These are phyloP conservation scores for Silene coronaria DNA, from an alignment of 179 eudicot species.

Conservation along the genomic window DNA sequence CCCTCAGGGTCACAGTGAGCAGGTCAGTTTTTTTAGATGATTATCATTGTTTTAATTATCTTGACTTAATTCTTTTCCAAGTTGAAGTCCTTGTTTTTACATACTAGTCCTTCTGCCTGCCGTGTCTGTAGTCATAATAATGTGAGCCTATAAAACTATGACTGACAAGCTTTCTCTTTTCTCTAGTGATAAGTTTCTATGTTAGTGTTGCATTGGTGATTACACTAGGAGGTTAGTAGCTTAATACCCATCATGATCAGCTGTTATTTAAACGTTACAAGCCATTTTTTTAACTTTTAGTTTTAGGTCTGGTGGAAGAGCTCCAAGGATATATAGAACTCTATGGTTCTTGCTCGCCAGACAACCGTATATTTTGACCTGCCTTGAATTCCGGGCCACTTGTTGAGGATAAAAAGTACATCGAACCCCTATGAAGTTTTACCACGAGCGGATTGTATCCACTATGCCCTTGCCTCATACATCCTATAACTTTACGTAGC, in stretches of 20 bases:
- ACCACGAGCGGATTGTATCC: no score
- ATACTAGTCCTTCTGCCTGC: slow-evolving; percentile 1
- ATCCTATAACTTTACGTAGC: no score
- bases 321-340: background rate
- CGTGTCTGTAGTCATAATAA: background rate
- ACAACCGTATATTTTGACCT: no score
- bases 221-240: background rate
- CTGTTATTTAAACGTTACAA: background rate
- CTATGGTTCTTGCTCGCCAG: background rate
- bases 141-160: background rate
- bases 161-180: slow-evolving; percentile 4
- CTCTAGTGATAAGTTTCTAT: background rate
- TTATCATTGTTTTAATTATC: background rate
- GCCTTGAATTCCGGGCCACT: no score
- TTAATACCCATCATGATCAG: background rate
- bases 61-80: background rate
- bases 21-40: slow-evolving; percentile 39
- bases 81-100: background rate
- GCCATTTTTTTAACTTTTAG: no score
- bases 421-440: no score
- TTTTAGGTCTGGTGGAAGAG: background rate
- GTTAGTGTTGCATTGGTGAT: background rate
- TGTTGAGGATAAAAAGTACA: no score
- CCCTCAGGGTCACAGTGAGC: slow-evolving; percentile 88
- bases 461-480: no score